These are phyloP conservation scores for Saccharomyces hybrid DNA, from an alignment of 1,139 yeast genomes.

Conservation along the genomic window DNA sequence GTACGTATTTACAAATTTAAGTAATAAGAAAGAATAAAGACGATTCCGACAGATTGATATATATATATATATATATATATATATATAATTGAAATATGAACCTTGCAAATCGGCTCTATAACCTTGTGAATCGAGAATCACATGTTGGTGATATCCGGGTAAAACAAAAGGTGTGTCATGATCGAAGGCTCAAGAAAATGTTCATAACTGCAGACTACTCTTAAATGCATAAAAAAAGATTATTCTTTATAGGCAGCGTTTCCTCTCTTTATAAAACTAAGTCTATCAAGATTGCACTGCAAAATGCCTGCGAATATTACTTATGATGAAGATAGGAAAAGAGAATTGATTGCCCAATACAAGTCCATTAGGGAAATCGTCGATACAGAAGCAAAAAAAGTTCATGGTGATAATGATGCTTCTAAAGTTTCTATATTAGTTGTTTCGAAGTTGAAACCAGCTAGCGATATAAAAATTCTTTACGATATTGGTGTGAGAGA, in stretches of 20 bases:
- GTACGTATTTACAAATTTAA: background rate
- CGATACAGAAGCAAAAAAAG: slow-evolving; percentile 6
- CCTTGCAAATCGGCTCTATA: background rate
- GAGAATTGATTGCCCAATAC: slow-evolving; percentile 17
- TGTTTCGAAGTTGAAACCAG: slow-evolving; percentile 87
- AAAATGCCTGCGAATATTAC: slow-evolving; percentile 3
- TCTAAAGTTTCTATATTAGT: slow-evolving; percentile 46
- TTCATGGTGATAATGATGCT: slow-evolving; percentile 3
- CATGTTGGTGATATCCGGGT: background rate
- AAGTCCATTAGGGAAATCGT: slow-evolving; percentile 17
- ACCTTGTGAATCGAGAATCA: background rate
- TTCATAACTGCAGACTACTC: background rate
- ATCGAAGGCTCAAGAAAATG: background rate
- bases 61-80: slow-evolving; percentile 1
- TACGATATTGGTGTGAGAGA: slow-evolving; percentile 82
- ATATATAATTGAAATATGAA: background rate
- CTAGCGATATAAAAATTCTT: slow-evolving; percentile 69
- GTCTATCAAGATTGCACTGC: background rate
- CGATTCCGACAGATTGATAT: no score
- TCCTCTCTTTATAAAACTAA: background rate
- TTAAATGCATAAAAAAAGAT: background rate
- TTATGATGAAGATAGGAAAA: slow-evolving; percentile 16
- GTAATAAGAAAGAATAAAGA: background rate
- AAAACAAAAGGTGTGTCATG: background rate
- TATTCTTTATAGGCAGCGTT: background rate